Base-by-base conservation (phyloP, 1,284 basidiomycete species). In the Heterobasidion parviporum region DNA sequence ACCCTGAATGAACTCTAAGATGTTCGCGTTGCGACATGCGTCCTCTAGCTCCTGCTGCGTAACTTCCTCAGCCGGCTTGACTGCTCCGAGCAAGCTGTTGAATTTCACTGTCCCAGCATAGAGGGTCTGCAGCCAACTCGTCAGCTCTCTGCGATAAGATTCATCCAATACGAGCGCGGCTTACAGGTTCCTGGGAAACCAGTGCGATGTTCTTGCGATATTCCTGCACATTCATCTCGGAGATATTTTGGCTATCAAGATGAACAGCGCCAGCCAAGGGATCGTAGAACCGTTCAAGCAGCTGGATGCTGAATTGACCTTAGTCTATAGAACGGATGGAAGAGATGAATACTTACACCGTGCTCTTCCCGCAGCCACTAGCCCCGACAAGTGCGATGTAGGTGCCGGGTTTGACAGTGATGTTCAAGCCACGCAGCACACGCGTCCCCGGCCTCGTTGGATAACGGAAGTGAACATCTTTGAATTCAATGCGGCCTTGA, bases 381-480 rank as follows among this genome's bases (percentile, higher is more conserved):
- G 90, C 89, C 58, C 96, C 96, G 50, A 97, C 94, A 10, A 98
- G 78, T 3, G 95, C 95, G 57, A 93, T 82, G 58, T 91, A 97
- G 33, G 90, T 94, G n/a, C 96, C 95, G 3, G 95, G 92, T 63
- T 90, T 81, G 33, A 95, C 83, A 53, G 86, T 81, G 52, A 98
- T 69, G 54, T 84, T 85, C 36, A 98, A 73, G 60, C 85, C 87
- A 53, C 92, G 85, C 54, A 98, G 73, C 3, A 98, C 94, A 52
- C 89, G 86, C 15, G 95, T 87, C 59, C 82, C 81, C 33, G 92
- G 90, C 56, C 96, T 82, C 2, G 94, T 93, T 1, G 96, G 96
- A 72, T 98, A 98, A 33, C 93, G 82, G 82, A 98, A 98, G 71
- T 95, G 90, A n/a, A 97, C 79, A 59, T 85, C 79, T 63, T 94